Evolutionary conservation across 306 rosid species (phyloP), one percentile per base, ranked within the genome.

Genomic region (Carpinus viminea): DNA sequence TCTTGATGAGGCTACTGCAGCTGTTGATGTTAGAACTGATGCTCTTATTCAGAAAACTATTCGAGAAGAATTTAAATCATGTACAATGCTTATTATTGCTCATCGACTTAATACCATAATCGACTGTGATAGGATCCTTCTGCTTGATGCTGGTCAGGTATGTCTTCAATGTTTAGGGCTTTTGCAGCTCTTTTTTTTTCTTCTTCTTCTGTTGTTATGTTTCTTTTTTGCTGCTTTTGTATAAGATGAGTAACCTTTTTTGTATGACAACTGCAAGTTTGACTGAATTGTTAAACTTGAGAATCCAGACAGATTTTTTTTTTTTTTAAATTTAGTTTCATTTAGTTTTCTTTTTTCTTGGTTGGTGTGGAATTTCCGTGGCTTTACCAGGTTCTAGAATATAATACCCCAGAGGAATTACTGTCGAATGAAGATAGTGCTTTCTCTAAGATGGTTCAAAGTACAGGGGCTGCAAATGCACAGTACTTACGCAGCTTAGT

Each of bases 1-100:
- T 64, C 89, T 94, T 24, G 98, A 94, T 77, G 98, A 94, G 83
- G 97, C 98, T 53, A 94, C 98, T 5, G 97, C 98, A 70, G 91
- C 97, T 53, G 97, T 94, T 6, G 98, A 94, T 82, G 98, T 94
- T 74, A 83, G 88, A 71, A 94, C 98, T 0, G 98, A 94, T 70
- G 89, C 96, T 50, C 93, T 92, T 72, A 90, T 94, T 64, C 97
- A 92, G 87, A 88, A 92, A 84, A 94, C 97, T 13, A 89, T 94
- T 72, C 81, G 96, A 28, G 93, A 89, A 75, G 97, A 92, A 78
- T 94, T 94, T 68, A 88, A 88, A 48, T 89, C 93, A 4, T 90
- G 96, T 86, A 90, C 97, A 7, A 94, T 94, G 98, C 85, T 94
- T 73, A 82, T 88, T 66, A 94, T 94, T 83, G 98, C 97, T 62